Base-by-base conservation (phyloP, 2,329 filamentous ascomycete species). In the Cercospora sp. region DNA sequence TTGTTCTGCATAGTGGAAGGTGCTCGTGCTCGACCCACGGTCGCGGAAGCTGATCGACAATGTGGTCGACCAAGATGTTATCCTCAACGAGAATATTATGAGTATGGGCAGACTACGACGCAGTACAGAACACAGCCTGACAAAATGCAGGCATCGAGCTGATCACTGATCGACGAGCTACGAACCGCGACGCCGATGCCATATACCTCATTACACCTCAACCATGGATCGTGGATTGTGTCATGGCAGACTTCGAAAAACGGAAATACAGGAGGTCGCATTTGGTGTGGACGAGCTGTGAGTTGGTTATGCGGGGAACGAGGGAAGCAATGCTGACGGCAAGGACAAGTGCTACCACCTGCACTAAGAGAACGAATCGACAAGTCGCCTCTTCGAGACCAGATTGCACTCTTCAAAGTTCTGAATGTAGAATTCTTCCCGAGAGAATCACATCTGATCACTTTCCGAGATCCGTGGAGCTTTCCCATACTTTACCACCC, bases 81-180 rank as follows among this genome's bases (percentile, higher is more conserved):
- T 99, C 73, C 90, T 99, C 82, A 96, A 97, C 79, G 89, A 93
- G 81, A 97, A 97, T 79, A 92, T 99, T 80, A 94, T 94, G 73
- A 97, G 94, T 97, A 86, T 78, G 90, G 60, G 33, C 64, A 65
- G 13, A 55, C 60, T 55, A 33, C 40, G 31, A 33, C 53, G 30
- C n/a, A 16, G 26, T 2, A 18, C 40, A 20, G 16, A 53, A 63
- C 23, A 30, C 65, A 45, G 55, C 69, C 77, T 80, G 74, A 81
- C 76, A 70, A 66, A 70, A 66, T 69, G 65, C 80, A 97, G 94
- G 97, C 81, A 94, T 99, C 80, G 94, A 98, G 84, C 88, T 88
- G 77, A 96, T 99, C 81, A 94, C 97, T 83, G 89, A 95, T 70
- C 89, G 89, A 75, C 89, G 95, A 77, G 89, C 91, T 59, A 85